Evolutionary conservation across 768 basidiomycete species (phyloP).

Genomic region (Calvatia gigantea): DNA sequence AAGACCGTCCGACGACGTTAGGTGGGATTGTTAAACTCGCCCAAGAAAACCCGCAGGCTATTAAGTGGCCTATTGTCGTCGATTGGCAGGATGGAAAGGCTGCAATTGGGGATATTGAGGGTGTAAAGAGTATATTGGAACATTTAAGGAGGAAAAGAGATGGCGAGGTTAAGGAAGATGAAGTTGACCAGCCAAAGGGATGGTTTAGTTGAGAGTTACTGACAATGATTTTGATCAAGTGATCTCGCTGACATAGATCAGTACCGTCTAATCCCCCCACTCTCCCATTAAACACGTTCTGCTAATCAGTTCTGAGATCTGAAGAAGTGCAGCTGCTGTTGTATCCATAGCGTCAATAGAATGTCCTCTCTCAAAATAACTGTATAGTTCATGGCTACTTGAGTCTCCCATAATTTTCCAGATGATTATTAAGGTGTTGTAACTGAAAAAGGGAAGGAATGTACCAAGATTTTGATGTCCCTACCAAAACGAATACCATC

Average conservation of each 20-base stretch:
- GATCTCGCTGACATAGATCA: too few relatives aligned
- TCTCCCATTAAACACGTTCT: too few relatives aligned
- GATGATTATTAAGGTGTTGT: neutral
- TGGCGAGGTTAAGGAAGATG: conserved; percentile 50
- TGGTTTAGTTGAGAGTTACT: conserved; percentile 42
- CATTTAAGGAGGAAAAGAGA: conserved; percentile 61
- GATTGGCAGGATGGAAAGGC: conserved; percentile 70
- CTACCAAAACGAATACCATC: neutral
- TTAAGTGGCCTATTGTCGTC: conserved; percentile 81
- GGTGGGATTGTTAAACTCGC: conserved; percentile 49
- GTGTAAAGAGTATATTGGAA: conserved; percentile 67
- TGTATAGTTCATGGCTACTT: neutral
- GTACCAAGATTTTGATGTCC: neutral
- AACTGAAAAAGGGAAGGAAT: neutral
- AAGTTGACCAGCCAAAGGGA: conserved; percentile 45
- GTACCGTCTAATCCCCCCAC: too few relatives aligned
- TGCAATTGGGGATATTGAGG: conserved; percentile 63
- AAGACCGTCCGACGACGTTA: conserved; percentile 35
- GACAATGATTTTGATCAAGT: neutral
- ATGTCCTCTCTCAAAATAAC: neutral
- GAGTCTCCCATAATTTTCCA: neutral
- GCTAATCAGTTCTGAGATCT: too few relatives aligned
- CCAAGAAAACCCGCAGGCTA: conserved; percentile 48
- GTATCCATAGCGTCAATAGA: too few relatives aligned
- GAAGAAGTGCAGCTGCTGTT: too few relatives aligned